phyloP scores from a whole-genome alignment of 2,329 filamentous ascomycete genomes.

The Fusarium pseudonygamai region DNA sequence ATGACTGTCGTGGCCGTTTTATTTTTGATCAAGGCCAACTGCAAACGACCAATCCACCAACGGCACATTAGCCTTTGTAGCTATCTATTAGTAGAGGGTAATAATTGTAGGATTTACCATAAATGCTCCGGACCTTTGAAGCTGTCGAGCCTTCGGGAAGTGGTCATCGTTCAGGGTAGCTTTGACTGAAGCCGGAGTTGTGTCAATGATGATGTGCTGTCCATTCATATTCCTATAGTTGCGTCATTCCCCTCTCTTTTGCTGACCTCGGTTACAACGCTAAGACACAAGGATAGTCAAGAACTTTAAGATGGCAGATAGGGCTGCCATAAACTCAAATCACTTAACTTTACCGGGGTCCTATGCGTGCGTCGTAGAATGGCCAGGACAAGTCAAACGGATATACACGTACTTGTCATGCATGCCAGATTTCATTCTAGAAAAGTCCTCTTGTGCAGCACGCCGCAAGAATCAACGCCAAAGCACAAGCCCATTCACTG shows the following conservation, averaged over 20 bases:
- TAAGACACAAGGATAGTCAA: background rate
- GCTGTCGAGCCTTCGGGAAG: background rate
- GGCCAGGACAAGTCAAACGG: background rate
- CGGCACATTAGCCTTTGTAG: background rate
- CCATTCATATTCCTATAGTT: background rate
- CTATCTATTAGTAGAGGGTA: no score
- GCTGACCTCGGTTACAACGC: no score
- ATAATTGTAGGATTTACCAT: background rate
- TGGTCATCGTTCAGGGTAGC: background rate
- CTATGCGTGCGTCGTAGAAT: no score
- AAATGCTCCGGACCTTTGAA: background rate
- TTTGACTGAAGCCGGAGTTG: background rate
- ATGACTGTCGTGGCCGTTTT: background rate
- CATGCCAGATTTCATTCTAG: background rate
- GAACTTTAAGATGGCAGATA: background rate
- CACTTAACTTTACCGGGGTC: no score
- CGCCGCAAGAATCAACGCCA: background rate
- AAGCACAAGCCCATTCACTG: background rate
- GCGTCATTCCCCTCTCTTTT: background rate
- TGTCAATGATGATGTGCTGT: background rate
- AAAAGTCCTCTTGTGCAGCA: background rate
- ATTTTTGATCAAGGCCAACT: rapidly evolving
- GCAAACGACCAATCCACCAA: background rate
- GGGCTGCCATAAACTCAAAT: background rate
- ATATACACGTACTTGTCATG: background rate